Evolutionary conservation across 1,284 basidiomycete genomes (phyloP), one percentile per base, ranked within the genome.

Genomic region (Wolfiporia cocos): DNA sequence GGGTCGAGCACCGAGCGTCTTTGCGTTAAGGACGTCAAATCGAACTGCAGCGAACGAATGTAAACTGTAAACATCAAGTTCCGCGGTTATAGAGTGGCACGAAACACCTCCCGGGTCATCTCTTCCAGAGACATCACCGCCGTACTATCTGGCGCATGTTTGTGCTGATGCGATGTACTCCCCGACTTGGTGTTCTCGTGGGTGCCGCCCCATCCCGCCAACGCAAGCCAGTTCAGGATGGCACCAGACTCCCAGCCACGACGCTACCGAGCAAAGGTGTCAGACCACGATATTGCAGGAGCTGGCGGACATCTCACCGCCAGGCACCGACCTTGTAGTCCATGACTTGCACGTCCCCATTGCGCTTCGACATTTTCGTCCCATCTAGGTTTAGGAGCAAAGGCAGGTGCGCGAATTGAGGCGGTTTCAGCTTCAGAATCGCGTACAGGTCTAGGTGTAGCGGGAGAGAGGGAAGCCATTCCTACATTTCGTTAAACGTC

Each of bases 401-500:
- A 0, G 95, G 95, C 3, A 99, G 69, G 60, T 99, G 96, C 0
- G 84, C 95, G 51, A 94, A 99, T 46, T 77, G 61, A 0, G 96
- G 96, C 0, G 86, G 75, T 3, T 66, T 52, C 35, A 92, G 68
- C 0, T 74, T 78, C 5, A 99, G 74, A 3, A 84, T 83, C 3
- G 82, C 71, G 58, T 98, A 99, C 12, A 99, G 67, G 52, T 91
- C 86, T 11, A 97, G 74, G 61, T 99, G 95, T 30, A 96, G 78
- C 0, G 92, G 89, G n/a, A 95, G 74, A 1, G 92, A 96, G 0
- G 92, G 86, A 1, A 98, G 72, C 96, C 96, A 99, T 76, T 99
- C 95, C 85, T 93, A 41, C 18, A 32, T 4, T 36, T 20, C 14
- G 22, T 22, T 15, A 17, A 41, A 15, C 4, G 18, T 17, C 30